A percentile compares a stretch with the other conserved stretches of the same genome.
Conservation (phyloP, 2,329 filamentous ascomycete species). For the Colletotrichum filicis region DNA sequence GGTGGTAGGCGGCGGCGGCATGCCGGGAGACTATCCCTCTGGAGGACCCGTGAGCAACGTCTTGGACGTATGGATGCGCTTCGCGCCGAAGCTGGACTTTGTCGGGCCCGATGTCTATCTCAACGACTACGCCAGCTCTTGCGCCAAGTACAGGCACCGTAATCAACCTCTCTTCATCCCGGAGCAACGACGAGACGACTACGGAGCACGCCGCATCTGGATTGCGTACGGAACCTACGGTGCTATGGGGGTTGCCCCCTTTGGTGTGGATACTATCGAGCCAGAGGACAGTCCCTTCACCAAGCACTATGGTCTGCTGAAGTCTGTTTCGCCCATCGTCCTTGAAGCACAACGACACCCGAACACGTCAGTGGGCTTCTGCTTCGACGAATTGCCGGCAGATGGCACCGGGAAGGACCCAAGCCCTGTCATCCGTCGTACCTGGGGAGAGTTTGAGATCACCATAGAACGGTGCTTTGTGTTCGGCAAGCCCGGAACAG, state of each 20-base stretch:
- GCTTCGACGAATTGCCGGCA: conserved; percentile 44
- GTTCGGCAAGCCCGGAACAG: conserved; percentile 49
- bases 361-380: conserved; percentile 39
- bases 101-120: conserved; percentile 60
- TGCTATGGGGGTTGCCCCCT: conserved; percentile 50
- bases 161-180: conserved; percentile 60
- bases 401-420: conserved; percentile 26
- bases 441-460: conserved; percentile 46
- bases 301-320: not conserved
- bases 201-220: conserved; percentile 54
- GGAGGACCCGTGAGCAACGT: conserved; percentile 45
- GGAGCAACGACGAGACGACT: conserved; percentile 60
- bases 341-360: not conserved
- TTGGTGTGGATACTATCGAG: conserved; percentile 45
- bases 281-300: not conserved
- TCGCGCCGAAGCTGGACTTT: conserved; percentile 54
- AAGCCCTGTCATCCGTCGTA: conserved; percentile 35
- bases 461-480: conserved; percentile 50
- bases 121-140: conserved; percentile 56
- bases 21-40: conserved; percentile 48
- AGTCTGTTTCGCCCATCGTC: not conserved
- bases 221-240: conserved; percentile 50
- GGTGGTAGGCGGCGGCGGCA: conserved; percentile 46
- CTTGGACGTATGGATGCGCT: conserved; percentile 50
- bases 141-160: conserved; percentile 53